Conservation (phyloP, 73 alveolate genomes). For the Halteria grandinella region DNA sequence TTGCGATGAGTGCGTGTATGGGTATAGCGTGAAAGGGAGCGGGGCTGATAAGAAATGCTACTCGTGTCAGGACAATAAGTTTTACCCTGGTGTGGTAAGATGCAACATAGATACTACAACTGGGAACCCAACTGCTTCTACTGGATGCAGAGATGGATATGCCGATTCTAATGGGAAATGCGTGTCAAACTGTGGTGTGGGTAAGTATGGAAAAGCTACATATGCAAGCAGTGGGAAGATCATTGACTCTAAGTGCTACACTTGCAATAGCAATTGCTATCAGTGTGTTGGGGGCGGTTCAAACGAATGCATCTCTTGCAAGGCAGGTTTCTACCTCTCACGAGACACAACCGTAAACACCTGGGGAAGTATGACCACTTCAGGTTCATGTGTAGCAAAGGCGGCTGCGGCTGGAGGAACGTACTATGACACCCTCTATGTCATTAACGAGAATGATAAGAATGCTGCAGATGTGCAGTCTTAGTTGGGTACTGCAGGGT, state of each 20-base stretch:
- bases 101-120: not conserved
- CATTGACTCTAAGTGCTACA: not conserved
- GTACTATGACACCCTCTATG: too few relatives aligned
- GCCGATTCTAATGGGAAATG: not conserved
- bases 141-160: constrained; percentile 29
- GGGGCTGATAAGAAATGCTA: too few relatives aligned
- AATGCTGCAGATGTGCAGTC: too few relatives aligned
- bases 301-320: not conserved
- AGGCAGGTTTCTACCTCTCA: not conserved
- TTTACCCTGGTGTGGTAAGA: too few relatives aligned
- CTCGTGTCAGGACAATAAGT: too few relatives aligned
- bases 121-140: not conserved
- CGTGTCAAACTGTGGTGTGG: constrained; percentile 9
- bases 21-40: too few relatives aligned
- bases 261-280: constrained; percentile 5
- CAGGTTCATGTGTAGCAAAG: too few relatives aligned
- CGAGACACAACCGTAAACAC: not conserved
- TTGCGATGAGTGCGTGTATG: too few relatives aligned
- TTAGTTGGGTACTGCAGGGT: not conserved
- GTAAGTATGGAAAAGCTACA: constrained; percentile 16
- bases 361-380: too few relatives aligned
- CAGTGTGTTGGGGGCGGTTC: constrained; percentile 3
- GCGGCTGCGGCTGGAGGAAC: too few relatives aligned
- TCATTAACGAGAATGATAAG: too few relatives aligned
- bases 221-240: constrained; percentile 9